A percentile compares a stretch with the other conserved stretches of the same genome.
These are phyloP conservation scores for Chamaenerion angustifolium DNA, from an alignment of 345 rosid species.

Conservation along the genomic window DNA sequence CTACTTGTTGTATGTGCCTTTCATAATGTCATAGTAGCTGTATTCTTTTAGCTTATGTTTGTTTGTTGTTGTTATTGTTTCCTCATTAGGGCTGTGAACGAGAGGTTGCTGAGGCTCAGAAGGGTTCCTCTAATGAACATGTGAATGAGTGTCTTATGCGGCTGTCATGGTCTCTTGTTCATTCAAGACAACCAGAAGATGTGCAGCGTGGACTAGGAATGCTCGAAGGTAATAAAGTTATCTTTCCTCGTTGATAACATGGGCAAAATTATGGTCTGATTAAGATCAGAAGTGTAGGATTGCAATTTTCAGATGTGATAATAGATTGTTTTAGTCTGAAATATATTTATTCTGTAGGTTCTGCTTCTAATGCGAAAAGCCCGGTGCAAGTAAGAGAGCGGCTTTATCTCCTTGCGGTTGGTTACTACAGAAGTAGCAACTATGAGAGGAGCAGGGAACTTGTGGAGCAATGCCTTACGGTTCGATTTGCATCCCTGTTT, in stretches of 20 bases:
- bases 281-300: neutral
- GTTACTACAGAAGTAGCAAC: constrained; percentile 59
- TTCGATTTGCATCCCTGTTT: constrained; percentile 10
- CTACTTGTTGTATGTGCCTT: no score
- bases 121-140: constrained; percentile 31
- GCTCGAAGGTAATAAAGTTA: constrained; percentile 46
- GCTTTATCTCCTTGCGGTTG: constrained; percentile 72
- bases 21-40: no score
- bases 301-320: neutral
- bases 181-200: constrained; percentile 43
- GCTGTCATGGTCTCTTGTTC: constrained; percentile 82
- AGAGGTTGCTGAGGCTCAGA: constrained; percentile 50
- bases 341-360: constrained; percentile 25
- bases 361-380: constrained; percentile 21
- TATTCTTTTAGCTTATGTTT: neutral
- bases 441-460: constrained; percentile 58
- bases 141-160: constrained; percentile 49
- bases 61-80: neutral
- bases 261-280: no score
- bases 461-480: constrained; percentile 59
- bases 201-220: constrained; percentile 75
- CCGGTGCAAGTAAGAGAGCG: constrained; percentile 49
- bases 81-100: constrained; percentile 52
- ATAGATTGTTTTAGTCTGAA: neutral
- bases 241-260: neutral